Conservation (phyloP, 352 stramenopile genomes). For the Thraustotheca clavata region DNA sequence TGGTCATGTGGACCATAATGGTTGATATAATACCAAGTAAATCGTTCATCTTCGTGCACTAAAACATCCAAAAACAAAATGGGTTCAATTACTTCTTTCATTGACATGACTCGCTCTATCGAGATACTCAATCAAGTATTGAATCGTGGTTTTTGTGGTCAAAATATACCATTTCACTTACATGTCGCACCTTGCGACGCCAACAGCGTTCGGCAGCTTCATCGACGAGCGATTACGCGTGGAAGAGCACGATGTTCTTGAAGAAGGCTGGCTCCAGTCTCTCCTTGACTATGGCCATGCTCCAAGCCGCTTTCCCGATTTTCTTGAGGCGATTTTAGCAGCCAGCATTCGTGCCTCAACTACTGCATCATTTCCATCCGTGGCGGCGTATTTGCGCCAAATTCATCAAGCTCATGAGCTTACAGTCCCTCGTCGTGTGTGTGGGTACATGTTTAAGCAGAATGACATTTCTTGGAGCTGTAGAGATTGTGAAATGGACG, state of each 20-base stretch:
- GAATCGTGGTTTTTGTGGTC: no score
- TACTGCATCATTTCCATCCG: background rate
- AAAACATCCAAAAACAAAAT: no score
- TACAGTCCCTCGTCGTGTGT: conserved; percentile 43
- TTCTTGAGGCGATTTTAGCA: conserved; percentile 48
- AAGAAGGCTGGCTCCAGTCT: conserved; percentile 8
- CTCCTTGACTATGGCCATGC: conserved; percentile 10
- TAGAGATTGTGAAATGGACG: conserved; percentile 95
- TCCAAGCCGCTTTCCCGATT: conserved; percentile 27
- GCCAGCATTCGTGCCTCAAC: conserved; percentile 23
- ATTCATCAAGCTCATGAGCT: conserved; percentile 3
- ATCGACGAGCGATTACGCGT: background rate
- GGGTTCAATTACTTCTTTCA: no score
- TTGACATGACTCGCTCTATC: no score
- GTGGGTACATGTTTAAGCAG: conserved; percentile 94
- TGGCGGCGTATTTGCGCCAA: conserved; percentile 16
- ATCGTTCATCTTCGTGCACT: no score
- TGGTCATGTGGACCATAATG: no score
- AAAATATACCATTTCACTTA: no score
- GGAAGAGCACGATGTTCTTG: background rate
- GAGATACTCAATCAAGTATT: no score
- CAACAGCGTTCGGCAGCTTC: background rate
- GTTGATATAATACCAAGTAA: no score
- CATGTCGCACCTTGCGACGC: conserved; percentile 5
- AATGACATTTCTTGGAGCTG: conserved; percentile 99